Evolutionary conservation across 768 basidiomycete genomes (phyloP).

Genomic region (Leccinum sublutescens): DNA sequence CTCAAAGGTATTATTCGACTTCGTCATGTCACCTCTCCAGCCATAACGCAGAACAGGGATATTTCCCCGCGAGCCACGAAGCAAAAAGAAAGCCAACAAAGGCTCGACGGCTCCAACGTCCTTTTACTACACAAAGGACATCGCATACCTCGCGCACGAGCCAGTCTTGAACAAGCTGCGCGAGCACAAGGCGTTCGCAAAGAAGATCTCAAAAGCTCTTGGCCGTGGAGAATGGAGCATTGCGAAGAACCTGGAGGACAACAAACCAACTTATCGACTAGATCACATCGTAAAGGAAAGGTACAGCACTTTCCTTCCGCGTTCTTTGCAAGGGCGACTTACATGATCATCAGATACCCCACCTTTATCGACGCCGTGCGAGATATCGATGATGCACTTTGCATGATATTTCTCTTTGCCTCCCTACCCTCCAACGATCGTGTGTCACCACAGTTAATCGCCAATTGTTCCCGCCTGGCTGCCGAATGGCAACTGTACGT

Average conservation of each 20-base stretch:
- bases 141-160: constrained; percentile 95
- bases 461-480: constrained; percentile 86
- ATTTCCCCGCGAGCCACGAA: constrained; percentile 93
- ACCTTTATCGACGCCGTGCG: constrained; percentile 94
- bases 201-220: constrained; percentile 90
- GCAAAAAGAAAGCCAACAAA: constrained; percentile 93
- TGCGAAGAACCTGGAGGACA: constrained; percentile 91
- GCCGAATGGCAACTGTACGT: constrained; percentile 97
- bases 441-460: constrained; percentile 77
- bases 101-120: constrained; percentile 96
- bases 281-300: constrained; percentile 99
- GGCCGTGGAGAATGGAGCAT: constrained; percentile 94
- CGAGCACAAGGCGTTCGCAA: constrained; percentile 98
- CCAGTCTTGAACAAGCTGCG: constrained; percentile 90
- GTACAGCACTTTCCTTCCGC: constrained; percentile 41
- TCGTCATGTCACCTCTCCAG: not conserved
- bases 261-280: constrained; percentile 85
- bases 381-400: constrained; percentile 96
- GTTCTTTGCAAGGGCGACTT: not conserved
- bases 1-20: constrained; percentile 69
- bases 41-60: constrained; percentile 59
- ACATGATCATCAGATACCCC: constrained; percentile 67
- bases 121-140: constrained; percentile 98
- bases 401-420: constrained; percentile 92
- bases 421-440: constrained; percentile 84